Base-by-base conservation (phyloP, 164 flowering plant genomes). In the Echeveria elegans region DNA sequence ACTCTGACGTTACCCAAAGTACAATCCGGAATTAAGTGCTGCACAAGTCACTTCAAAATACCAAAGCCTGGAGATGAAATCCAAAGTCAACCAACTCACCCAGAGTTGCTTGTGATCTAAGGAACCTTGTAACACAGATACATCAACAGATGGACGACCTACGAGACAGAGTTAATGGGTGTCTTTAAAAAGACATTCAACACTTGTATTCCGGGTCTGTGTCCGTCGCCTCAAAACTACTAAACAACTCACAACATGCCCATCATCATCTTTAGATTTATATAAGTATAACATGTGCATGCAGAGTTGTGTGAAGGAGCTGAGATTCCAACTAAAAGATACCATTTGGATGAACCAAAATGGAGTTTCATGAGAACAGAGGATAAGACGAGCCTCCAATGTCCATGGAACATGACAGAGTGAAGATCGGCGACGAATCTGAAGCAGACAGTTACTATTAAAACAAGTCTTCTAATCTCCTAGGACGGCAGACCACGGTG, bases 341-440 rank as follows among this genome's bases (percentile, higher is more conserved):
- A n/a, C 4, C 37, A 19, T 15, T 32, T 14, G 2, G 34, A 59
- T 12, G 37, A 34, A 34, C 37, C 3, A 34, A 34, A 7, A 60
- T 2, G 14, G 16, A 36, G 7, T 18, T 5, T 15, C 8, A 23
- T 15, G 30, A 47, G 32, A 8, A 19, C 37, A 26, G 28, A 34
- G 37, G 41, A 50, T 58, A 36, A 23, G 53, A 34, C 40, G 15
- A 40, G 1, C 18, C 21, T 34, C 37, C 5, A 34, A 34, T 34
- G 37, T 3, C 37, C 7, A 14, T 43, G 37, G 45, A 61, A 69
- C 77, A 72, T 58, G 74, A 28, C 18, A 41, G 85, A 82, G 85
- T 68, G 71, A 82, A 80, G 63, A 69, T 68, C 85, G 83, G 81
- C 83, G 83, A 72, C 75, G 83, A 82, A 82, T 82, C 81, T 76